Evolutionary conservation across 2,329 filamentous ascomycete genomes (phyloP).

Genomic region (Metarhizium sp.): DNA sequence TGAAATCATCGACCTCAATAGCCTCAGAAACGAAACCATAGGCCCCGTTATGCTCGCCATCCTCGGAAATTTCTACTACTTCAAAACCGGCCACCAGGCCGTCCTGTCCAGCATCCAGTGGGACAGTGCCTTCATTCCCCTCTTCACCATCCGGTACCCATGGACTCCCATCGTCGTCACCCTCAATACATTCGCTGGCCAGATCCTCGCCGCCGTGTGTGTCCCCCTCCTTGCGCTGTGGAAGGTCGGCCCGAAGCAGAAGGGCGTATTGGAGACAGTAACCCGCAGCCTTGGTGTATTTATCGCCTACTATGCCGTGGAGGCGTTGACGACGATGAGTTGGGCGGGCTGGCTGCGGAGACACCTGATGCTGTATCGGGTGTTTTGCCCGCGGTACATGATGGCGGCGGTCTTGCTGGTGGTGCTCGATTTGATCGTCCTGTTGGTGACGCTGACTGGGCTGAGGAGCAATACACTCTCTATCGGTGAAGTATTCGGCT

Average conservation of each 20-base stretch:
- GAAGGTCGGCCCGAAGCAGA: conserved; percentile 74
- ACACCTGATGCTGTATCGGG: conserved; percentile 93
- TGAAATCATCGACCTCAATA: conserved; percentile 53
- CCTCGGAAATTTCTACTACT: conserved; percentile 90
- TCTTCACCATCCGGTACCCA: conserved; percentile 75
- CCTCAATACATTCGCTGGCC: conserved; percentile 82
- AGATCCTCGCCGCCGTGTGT: conserved; percentile 71
- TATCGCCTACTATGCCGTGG: conserved; percentile 70
- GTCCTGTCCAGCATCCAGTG: conserved; percentile 83
- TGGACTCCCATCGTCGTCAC: conserved; percentile 76
- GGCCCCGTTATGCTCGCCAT: conserved; percentile 77
- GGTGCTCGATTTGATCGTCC: conserved; percentile 66
- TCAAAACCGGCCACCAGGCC: conserved; percentile 96
- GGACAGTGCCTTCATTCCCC: conserved; percentile 88
- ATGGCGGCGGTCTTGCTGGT: conserved; percentile 62
- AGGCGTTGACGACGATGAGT: conserved; percentile 77
- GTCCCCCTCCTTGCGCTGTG: conserved; percentile 79
- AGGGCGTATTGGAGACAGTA: conserved; percentile 58
- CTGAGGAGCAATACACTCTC: conserved; percentile 68
- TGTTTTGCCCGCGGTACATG: conserved; percentile 90
- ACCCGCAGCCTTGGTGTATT: conserved; percentile 66
- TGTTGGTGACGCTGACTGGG: conserved; percentile 63
- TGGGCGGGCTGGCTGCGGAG: conserved; percentile 83
- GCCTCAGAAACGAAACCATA: conserved; percentile 58
- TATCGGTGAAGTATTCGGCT: conserved; percentile 84